Base-by-base conservation (phyloP, 108 stramenopile species). In the Thalassiosira profunda region DNA sequence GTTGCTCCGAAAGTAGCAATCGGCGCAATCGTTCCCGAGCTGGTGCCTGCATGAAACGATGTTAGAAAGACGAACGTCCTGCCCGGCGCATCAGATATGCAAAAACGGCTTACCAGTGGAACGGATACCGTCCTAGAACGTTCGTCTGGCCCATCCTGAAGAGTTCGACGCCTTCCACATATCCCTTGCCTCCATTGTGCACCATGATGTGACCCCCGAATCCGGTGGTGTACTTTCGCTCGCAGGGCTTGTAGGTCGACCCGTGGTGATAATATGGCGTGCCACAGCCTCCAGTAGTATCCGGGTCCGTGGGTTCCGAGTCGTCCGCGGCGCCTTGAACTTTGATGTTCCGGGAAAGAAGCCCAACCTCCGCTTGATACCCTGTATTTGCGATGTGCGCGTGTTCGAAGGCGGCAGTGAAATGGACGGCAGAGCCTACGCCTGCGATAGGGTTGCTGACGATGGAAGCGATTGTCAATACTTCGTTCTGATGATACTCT, bases 101-200 rank as follows among this genome's bases (percentile, higher is more conserved):
- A 11, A 51, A 11, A 11, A n/a, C n/a, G n/a, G n/a, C n/a, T n/a
- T n/a, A n/a, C 45, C 69, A 75, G 35, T 82, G 84, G 36, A 79
- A 65, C 8, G 81, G 81, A 53, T 85, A 85, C 2, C 84, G 66
- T 0, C 68, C 84, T 4, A 79, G 58, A 6, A 80, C 59, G 36
- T 85, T 85, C 6, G 84, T 85, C 55, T 82, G 80, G 12, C 84
- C 84, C 84, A 85, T 85, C 8, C 81, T 41, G 33, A 53, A 74
- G 0, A 82, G 51, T 41, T 82, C 59, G 2, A 82, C 72, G 14
- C 82, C 82, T 49, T 67, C 60, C 5, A 86, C 66, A 40, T 41
- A 59, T 10, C 55, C 75, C 5, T 23, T 28, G 15, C 72, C 82
- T 20, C 58, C 65, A 4, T 52, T 33, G 14, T 35, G 48, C 24